Evolutionary conservation across 306 rosid genomes (phyloP), one percentile per base, ranked within the genome.

Genomic region (Medicago ruthenica): DNA sequence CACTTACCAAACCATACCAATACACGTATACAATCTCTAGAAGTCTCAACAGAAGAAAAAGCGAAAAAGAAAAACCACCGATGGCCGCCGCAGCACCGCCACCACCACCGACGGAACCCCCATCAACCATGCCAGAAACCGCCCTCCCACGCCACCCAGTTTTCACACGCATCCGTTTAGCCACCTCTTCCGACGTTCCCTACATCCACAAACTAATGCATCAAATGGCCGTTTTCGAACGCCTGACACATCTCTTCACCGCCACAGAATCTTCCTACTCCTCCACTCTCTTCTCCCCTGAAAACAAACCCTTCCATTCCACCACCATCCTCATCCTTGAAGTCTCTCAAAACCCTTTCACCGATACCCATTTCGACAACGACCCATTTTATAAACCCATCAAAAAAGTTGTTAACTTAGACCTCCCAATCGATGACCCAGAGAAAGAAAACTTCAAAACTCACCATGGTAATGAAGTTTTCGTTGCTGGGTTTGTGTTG

Each of bases 31-130:
- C 24, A 55, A 18, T 55, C 14, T 55, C 61, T 20, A 55, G 61
- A 55, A 55, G 2, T 18, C 15, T 55, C 61, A 12, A 53, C 4
- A 27, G 8, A 22, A 42, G 47, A n/a, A 11, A 6, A 12, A 27
- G 47, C 0, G 1, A 67, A 76, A 66, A 54, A 13, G 37, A 51
- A 31, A 59, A 59, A 64, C n/a, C 17, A 47, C 21, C 88, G 87
- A 93, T 89, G 79, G 96, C 96, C 48, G 94, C 98, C 40, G 97
- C 96, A 1, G 96, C 97, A 8, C 96, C 97, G 1, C 97, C 94
- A 2, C 88, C 96, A 0, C 89, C 96, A 15, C 88, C 88, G 13
- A 27, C 91, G 0, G 73, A 77, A 12, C 82, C 87, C 0, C 62
- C 78, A 14, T 14, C 6, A 12, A 45, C 77, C 10, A 70, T 86